Base-by-base conservation (phyloP, 2,329 filamentous ascomycete species). In the Ceratocystis papillata region DNA sequence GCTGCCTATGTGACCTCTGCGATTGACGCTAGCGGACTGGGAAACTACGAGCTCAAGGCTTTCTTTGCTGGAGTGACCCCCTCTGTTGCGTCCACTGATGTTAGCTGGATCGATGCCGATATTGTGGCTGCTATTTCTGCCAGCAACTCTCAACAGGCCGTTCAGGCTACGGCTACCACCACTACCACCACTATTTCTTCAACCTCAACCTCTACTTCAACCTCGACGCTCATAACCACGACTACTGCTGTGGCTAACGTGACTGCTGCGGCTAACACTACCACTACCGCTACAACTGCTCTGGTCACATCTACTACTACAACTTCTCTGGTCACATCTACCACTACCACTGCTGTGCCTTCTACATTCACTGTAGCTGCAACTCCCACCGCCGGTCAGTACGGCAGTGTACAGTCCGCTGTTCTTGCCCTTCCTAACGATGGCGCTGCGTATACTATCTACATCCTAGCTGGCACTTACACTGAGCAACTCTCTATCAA, bases 401-500 rank as follows among this genome's bases (percentile, higher is more conserved):
- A 71, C 53, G 70, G 69, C 2, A 72, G 66, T 0, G 70, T 71
- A 44, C 70, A 71, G 62, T 57, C 68, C 5, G 70, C 70, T n/a
- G 68, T 71, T 41, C 67, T 71, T 63, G 65, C 70, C 5, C 67
- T 71, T 5, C 65, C 69, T 0, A 70, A 17, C 72, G 72, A 69
- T 48, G 70, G 5, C 69, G 62, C 53, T 64, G 67, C 60, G 44
- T 75, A 77, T 68, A 71, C 75, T 17, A 73, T 75, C 65, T 74
- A 75, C 70, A 73, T 75, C 62, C 73, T 72, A 33, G 68, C 71
- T 0, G 83, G 83, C 1, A 84, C 80, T n/a, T 86, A 85, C 75
- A 75, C 74, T 25, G 83, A 85, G 72, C 83, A 85, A 69, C 81
- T 86, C 45, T 80, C 80, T 67, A 77, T 86, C 22, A 72, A 77